phyloP scores from a whole-genome alignment of 129 eudicot species.

The Silybum marianum region DNA sequence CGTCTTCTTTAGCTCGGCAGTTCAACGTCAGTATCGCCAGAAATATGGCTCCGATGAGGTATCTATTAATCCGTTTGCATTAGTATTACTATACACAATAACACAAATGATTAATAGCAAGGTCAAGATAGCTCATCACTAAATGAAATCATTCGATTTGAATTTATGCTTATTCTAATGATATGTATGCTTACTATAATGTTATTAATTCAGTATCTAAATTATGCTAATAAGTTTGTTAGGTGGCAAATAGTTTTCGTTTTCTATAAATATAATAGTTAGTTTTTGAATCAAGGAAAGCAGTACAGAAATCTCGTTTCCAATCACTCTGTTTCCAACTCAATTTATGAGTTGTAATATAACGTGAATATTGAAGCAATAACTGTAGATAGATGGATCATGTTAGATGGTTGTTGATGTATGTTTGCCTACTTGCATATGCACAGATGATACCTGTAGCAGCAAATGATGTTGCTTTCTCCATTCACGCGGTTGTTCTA shows the following conservation, averaged over 20 bases:
- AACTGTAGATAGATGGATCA: constrained; percentile 3
- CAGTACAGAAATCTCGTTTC: background rate
- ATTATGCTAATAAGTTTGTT: background rate
- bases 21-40: constrained; percentile 78
- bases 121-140: background rate
- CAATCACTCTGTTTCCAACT: background rate
- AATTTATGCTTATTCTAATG: background rate
- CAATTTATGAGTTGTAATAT: background rate
- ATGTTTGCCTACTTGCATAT: constrained; percentile 25
- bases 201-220: background rate
- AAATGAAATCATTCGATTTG: background rate
- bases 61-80: background rate
- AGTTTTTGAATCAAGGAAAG: background rate
- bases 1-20: constrained; percentile 72
- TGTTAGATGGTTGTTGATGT: background rate
- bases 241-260: background rate
- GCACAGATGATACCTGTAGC: constrained; percentile 97
- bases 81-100: background rate
- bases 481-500: constrained; percentile 80
- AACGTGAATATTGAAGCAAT: constrained; percentile 11
- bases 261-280: background rate
- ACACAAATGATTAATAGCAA: background rate
- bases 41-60: constrained; percentile 76
- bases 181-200: background rate
- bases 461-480: constrained; percentile 97